phyloP scores from a whole-genome alignment of 2,329 filamentous ascomycete species.

The Venturia oleaginea region DNA sequence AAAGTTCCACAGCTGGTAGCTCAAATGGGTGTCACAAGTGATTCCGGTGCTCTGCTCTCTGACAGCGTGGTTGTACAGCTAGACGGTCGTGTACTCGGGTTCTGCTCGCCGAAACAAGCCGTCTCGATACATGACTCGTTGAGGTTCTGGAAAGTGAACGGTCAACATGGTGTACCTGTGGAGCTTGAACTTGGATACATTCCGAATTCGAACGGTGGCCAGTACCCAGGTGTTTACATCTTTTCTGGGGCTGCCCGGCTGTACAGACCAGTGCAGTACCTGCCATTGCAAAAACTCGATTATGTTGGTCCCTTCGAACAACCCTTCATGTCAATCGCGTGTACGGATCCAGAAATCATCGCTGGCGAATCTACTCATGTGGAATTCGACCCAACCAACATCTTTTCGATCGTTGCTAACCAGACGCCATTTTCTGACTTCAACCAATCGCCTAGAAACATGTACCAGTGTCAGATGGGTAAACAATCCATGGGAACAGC shows the following conservation, averaged over 20 bases:
- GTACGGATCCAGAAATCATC: slow-evolving; percentile 75
- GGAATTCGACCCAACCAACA: slow-evolving; percentile 89
- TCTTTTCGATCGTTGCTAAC: slow-evolving; percentile 93
- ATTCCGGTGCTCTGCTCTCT: slow-evolving; percentile 67
- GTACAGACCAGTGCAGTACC: slow-evolving; percentile 85
- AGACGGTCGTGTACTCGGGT: slow-evolving; percentile 83
- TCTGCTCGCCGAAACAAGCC: slow-evolving; percentile 78
- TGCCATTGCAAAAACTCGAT: slow-evolving; percentile 77
- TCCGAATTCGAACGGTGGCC: slow-evolving; percentile 78
- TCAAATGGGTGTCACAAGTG: slow-evolving; percentile 68
- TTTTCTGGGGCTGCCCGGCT: slow-evolving; percentile 77
- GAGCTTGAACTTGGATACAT: slow-evolving; percentile 89
- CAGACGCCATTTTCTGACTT: slow-evolving; percentile 99
- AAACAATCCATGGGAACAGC: slow-evolving; percentile 99
- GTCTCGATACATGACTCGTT: slow-evolving; percentile 75
- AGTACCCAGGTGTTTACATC: slow-evolving; percentile 94
- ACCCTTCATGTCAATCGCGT: slow-evolving; percentile 96
- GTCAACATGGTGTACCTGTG: slow-evolving; percentile 66
- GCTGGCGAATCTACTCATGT: slow-evolving; percentile 90
- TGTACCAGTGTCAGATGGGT: slow-evolving; percentile 99
- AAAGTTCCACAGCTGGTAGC: slow-evolving; percentile 63
- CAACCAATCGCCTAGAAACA: slow-evolving; percentile 97
- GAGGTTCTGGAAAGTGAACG: slow-evolving; percentile 91
- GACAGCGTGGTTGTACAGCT: slow-evolving; percentile 86
- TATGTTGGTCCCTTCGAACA: slow-evolving; percentile 91